Evolutionary conservation across 352 stramenopile species (phyloP).

Genomic region (Pythium folliculosum): DNA sequence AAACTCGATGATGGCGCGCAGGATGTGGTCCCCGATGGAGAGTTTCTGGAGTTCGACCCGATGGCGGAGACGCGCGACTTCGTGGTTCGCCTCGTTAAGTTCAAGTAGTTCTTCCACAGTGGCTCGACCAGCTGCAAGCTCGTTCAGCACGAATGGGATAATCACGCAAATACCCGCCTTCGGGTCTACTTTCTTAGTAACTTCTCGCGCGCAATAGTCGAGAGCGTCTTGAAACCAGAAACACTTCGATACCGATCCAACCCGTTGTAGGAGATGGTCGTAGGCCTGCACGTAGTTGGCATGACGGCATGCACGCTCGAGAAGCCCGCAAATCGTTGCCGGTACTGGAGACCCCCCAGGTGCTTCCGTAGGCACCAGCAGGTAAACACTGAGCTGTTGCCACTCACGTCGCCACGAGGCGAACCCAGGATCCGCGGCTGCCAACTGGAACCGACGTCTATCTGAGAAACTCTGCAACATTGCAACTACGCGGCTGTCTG

Average conservation of each 20-base stretch:
- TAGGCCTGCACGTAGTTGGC: constrained; percentile 43
- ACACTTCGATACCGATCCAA: constrained; percentile 45
- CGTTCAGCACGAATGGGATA: constrained; percentile 20
- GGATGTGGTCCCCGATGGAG: constrained; percentile 32
- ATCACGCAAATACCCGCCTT: constrained; percentile 4
- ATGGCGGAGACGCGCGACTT: constrained; percentile 24
- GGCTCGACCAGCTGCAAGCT: constrained; percentile 30
- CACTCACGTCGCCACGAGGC: constrained; percentile 59
- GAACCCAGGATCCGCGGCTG: constrained; percentile 6
- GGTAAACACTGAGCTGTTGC: constrained; percentile 51
- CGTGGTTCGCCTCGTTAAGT: constrained; percentile 24
- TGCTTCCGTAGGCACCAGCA: constrained; percentile 22
- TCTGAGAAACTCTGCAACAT: constrained; percentile 52
- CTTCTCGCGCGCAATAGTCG: constrained; percentile 33
- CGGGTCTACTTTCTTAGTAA: constrained; percentile 1
- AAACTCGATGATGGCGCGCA: constrained; percentile 31
- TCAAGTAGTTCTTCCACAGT: constrained; percentile 47
- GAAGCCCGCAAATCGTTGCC: constrained; percentile 25
- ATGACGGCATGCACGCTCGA: constrained; percentile 51
- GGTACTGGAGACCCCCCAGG: constrained; percentile 14
- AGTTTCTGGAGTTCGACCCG: constrained; percentile 33
- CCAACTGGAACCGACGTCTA: constrained; percentile 32
- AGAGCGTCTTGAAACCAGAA: constrained; percentile 48
- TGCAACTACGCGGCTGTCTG: constrained; percentile 24
- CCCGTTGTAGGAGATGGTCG: constrained; percentile 31